Base-by-base conservation (phyloP, 345 rosid species). In the Citrus australasica region DNA sequence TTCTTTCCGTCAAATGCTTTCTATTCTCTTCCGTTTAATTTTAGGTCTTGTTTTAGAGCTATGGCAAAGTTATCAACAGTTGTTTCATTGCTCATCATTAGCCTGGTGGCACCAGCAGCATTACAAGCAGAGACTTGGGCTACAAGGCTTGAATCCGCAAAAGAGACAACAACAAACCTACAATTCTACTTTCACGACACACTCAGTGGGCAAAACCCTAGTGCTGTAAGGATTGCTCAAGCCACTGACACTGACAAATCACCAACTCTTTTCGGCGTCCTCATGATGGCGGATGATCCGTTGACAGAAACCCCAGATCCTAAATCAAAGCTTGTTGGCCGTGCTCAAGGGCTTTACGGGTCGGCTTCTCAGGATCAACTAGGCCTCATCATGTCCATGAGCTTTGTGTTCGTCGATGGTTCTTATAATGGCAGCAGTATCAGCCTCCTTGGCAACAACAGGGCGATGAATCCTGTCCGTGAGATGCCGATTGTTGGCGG, bases 151-250 rank as follows among this genome's bases (percentile, higher is more conserved):
- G 79, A 82, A 25, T 7, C 80, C 25, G 53, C 65, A 4, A 82
- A 89, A 38, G 83, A 85, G 42, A 87, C 79, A n/a, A 84, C 79
- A 3, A 93, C 90, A 0, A 84, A 84, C 59, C 90, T 93, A 74
- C 92, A 85, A 5, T 92, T 90, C 87, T 89, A 87, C 81, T 90
- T 89, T 85, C 98, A 93, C n/a, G 93, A 90, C 73, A 89, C 84
- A 0, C 73, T 87, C 42, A 87, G 90, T 42, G 96, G 98, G 10
- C 79, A 79, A 62, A 82, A 83, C 82, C 91, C 93, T 0, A 88
- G 81, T 58, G 89, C 91, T 7, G 83, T 89, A 3, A 82, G 82
- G 48, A 89, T 90, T 42, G 92, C 93, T 59, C 77, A 84, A 33
- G 83, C 91, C 0, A 5, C 78, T 1, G 74, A 32, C 75, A 85